phyloP scores from a whole-genome alignment of 805 yeast species.

The Maudiozyma bulderi region DNA sequence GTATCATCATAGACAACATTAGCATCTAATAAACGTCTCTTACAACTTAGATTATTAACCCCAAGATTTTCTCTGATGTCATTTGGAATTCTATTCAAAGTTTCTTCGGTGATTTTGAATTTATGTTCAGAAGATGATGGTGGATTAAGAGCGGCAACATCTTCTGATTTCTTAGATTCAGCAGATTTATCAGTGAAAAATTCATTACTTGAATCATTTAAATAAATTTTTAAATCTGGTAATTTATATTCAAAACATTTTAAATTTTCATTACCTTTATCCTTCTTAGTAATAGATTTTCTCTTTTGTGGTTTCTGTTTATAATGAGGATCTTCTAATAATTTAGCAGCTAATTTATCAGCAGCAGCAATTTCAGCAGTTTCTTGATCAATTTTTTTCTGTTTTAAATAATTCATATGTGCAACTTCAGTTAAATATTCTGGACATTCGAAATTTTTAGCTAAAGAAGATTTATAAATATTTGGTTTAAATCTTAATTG shows the following conservation, averaged over 20 bases:
- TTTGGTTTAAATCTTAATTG: conserved; percentile 8
- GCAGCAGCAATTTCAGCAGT: not conserved
- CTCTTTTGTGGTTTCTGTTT: not conserved
- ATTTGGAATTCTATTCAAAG: not conserved
- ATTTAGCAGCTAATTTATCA: not conserved
- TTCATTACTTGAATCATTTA: not conserved
- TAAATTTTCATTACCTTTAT: conserved; percentile 8
- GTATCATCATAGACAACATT: not conserved
- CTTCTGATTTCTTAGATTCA: not conserved
- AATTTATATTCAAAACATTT: conserved; percentile 24
- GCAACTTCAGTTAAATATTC: conserved; percentile 1
- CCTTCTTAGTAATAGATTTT: not conserved
- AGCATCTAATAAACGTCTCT: conserved; percentile 1
- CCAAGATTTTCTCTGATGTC: conserved; percentile 2
- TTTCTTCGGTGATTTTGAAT: not conserved
- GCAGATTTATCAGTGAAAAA: not conserved
- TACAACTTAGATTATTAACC: conserved; percentile 2
- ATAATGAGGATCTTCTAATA: no score
- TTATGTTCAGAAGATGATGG: not conserved
- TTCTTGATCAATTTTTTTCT: not conserved
- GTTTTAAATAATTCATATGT: not conserved
- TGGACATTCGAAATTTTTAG: conserved; percentile 11
- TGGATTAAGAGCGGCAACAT: not conserved
- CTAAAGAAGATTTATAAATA: conserved; percentile 19
- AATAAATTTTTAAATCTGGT: conserved; percentile 13